A percentile compares a stretch with the other conserved stretches of the same genome.
phyloP scores from a whole-genome alignment of 2,329 filamentous ascomycete genomes.

The Diaporthe sp. region DNA sequence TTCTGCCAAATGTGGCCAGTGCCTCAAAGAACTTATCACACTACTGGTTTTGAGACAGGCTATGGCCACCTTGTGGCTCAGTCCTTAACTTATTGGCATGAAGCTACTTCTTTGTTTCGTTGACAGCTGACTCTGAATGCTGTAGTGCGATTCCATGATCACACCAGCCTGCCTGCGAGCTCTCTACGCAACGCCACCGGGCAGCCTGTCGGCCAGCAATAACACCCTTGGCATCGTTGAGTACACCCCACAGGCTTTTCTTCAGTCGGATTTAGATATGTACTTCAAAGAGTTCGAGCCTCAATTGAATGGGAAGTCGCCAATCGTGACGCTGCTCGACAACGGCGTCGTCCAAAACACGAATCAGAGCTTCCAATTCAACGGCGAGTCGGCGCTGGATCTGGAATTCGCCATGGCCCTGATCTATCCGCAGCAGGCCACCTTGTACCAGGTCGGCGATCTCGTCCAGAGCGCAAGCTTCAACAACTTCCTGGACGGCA shows the following conservation, averaged over 20 bases:
- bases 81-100: no score
- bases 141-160: conserved; percentile 67
- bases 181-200: conserved; percentile 56
- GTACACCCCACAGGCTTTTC: conserved; percentile 63
- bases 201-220: conserved; percentile 45
- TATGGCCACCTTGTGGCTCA: no score
- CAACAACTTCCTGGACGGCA: conserved; percentile 47
- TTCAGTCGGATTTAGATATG: conserved; percentile 59
- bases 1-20: no score
- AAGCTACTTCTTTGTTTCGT: no score
- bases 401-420: conserved; percentile 57
- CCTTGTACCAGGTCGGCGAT: conserved; percentile 59
- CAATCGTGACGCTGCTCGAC: conserved; percentile 47
- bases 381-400: conserved; percentile 50
- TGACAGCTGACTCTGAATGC: no score
- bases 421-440: conserved; percentile 61
- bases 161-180: conserved; percentile 66
- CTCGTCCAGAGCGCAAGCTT: conserved; percentile 40
- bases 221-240: conserved; percentile 67
- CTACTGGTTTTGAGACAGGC: no score
- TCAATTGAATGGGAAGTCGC: conserved; percentile 51
- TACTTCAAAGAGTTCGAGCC: conserved; percentile 59
- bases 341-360: conserved; percentile 47
- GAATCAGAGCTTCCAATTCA: conserved; percentile 50
- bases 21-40: no score